Evolutionary conservation across 352 stramenopile genomes (phyloP), one percentile per base, ranked within the genome.

Genomic region (Globisporangium lucens): DNA sequence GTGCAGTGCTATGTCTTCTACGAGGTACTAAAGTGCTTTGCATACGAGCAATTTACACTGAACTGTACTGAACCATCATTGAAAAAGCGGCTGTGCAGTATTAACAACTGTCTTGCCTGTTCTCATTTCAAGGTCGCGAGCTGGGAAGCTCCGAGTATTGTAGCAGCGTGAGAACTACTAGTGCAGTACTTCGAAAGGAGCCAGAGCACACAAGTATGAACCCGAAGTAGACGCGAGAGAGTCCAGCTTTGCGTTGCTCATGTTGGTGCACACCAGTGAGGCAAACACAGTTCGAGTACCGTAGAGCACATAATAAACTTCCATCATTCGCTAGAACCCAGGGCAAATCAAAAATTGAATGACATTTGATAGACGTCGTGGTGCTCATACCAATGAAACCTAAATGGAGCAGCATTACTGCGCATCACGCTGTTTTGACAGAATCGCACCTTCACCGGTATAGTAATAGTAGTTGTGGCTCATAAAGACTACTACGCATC

Each of bases 1-100:
- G 15, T 65, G 15, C 43, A 71, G 6, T 68, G 69, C 43, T 36
- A 69, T 51, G 9, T 73, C 30, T 75, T 73, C 22, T 59, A 65
- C 4, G 61, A 73, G 65, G 61, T 73, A 56, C 49, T 8, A 1
- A 27, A 27, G 46, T 10, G 46, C 15, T 10, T 53, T 13, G 46
- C 30, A 33, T 5, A 33, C 30, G 30, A 33, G 30, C 30, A 33
- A 33, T 33, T 33, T 33, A 33, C 30, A 33, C 3, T 33, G 10
- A 20, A 53, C 9, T n/a, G 46, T 53, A 5, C 46, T 53, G 15
- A n/a, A n/a, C 15, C 20, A n/a, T 15, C 41, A 1, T n/a, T 6
- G 6, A n/a, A 8, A 8, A 9, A n/a, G 13, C 5, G 3, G 38
- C 38, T 17, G 12, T 46, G 4, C 38, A 49, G 41, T 49, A n/a